Evolutionary conservation across 345 rosid genomes (phyloP).

Genomic region (Raphanus raphanistrum): DNA sequence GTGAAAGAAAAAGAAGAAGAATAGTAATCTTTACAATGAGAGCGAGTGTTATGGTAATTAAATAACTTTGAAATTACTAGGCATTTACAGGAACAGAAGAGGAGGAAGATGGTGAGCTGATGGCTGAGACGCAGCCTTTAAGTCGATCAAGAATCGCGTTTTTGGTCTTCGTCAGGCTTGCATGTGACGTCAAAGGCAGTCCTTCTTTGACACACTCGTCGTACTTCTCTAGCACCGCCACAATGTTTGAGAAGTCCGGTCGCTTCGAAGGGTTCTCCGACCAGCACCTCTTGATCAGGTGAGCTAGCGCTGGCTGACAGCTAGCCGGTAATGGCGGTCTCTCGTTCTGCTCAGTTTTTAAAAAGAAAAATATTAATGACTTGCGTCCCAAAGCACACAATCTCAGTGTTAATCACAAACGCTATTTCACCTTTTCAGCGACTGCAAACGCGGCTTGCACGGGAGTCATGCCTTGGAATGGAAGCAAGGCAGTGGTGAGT

Average conservation of each 20-base stretch:
- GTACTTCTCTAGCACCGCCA: slow-evolving; percentile 71
- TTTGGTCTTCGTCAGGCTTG: slow-evolving; percentile 55
- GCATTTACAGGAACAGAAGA: slow-evolving; percentile 37
- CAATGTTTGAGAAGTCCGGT: slow-evolving; percentile 83
- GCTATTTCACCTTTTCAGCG: slow-evolving; percentile 69
- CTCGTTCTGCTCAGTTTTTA: slow-evolving; percentile 58
- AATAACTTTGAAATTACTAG: slow-evolving; percentile 36
- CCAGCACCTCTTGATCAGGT: slow-evolving; percentile 88
- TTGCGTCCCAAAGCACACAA: not conserved
- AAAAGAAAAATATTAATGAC: not conserved
- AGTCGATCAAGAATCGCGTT: slow-evolving; percentile 68
- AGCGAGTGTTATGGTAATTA: not conserved
- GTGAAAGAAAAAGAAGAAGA: not conserved
- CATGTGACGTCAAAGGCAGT: slow-evolving; percentile 31
- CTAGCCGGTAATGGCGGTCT: slow-evolving; percentile 38
- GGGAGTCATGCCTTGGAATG: slow-evolving; percentile 37
- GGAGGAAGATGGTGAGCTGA: slow-evolving; percentile 35
- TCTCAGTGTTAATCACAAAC: not conserved
- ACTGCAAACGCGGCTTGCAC: slow-evolving; percentile 99
- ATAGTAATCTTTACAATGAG: slow-evolving; percentile 21
- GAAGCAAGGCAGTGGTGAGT: not conserved
- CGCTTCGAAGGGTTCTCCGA: slow-evolving; percentile 81
- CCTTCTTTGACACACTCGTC: slow-evolving; percentile 90
- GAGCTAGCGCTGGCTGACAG: slow-evolving; percentile 85
- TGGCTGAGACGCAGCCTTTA: slow-evolving; percentile 66